Conservation (phyloP, 768 basidiomycete species). For the Mycena belliarum region DNA sequence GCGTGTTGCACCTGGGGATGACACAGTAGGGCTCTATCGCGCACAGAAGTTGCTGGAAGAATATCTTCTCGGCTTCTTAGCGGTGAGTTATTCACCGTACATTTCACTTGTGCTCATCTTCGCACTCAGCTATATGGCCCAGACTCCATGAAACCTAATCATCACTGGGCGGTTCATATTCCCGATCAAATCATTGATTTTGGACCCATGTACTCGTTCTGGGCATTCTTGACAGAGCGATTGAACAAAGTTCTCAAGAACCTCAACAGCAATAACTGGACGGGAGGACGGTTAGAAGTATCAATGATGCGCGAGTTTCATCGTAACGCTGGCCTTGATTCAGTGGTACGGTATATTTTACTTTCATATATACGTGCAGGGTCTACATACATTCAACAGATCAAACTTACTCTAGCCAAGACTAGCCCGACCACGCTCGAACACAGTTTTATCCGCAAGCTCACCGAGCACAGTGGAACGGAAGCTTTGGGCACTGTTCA, state of each 20-base stretch:
- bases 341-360: neutral
- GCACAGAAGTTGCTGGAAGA: conserved; percentile 5
- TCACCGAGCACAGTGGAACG: neutral
- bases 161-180: no score
- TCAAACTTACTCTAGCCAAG: neutral
- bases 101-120: neutral
- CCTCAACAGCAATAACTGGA: conserved; percentile 28
- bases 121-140: conserved; percentile 26
- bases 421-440: neutral
- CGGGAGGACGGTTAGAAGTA: conserved; percentile 29
- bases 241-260: conserved; percentile 31
- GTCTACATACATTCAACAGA: neutral
- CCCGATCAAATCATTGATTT: conserved; percentile 25
- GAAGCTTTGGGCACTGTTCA: conserved; percentile 22
- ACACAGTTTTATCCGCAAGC: neutral
- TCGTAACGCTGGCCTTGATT: conserved; percentile 9
- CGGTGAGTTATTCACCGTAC: neutral
- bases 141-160: conserved; percentile 27
- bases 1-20: neutral
- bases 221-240: conserved; percentile 30
- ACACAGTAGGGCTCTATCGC: conserved; percentile 1
- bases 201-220: conserved; percentile 31
- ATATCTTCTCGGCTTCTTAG: conserved; percentile 9
- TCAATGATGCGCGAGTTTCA: conserved; percentile 30
- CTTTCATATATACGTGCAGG: neutral